These are phyloP conservation scores for Bonia amplexicaulis DNA, from an alignment of 176 grass and related monocot genomes.

Conservation along the genomic window DNA sequence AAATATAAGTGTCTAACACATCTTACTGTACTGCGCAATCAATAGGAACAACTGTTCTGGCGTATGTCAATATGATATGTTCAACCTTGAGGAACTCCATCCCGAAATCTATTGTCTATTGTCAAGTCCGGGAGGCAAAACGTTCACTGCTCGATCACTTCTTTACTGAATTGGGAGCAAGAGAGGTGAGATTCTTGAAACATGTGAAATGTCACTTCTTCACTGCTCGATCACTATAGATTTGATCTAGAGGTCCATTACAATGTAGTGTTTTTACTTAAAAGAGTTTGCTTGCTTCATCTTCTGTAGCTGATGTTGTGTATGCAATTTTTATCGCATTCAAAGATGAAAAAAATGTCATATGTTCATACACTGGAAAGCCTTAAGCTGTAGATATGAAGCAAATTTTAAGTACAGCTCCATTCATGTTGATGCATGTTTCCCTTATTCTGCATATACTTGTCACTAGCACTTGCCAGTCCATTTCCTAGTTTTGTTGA, in stretches of 20 bases:
- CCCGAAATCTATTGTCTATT: slow-evolving; percentile 93
- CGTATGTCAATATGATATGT: slow-evolving; percentile 93
- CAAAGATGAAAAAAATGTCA: background rate
- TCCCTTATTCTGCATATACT: background rate
- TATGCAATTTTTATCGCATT: background rate
- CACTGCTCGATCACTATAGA: too few species aligned
- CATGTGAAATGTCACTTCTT: too few species aligned
- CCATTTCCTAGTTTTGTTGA: background rate
- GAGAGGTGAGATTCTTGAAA: slow-evolving; percentile 58
- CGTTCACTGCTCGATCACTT: slow-evolving; percentile 97
- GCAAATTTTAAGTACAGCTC: background rate
- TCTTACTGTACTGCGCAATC: slow-evolving; percentile 22
- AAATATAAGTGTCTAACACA: background rate
- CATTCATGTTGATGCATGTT: background rate
- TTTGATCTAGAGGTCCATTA: background rate
- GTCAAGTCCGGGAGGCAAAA: slow-evolving; percentile 95
- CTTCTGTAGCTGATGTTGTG: background rate
- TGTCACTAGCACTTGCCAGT: background rate
- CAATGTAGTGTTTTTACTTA: background rate
- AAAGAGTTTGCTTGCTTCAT: background rate
- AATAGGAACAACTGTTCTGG: slow-evolving; percentile 81
- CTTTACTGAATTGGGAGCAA: slow-evolving; percentile 93
- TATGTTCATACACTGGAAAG: background rate
- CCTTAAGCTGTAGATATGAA: background rate
- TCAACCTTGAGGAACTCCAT: slow-evolving; percentile 88